Conservation (phyloP, 2,329 filamentous ascomycete species). For the Didymella glomerata region DNA sequence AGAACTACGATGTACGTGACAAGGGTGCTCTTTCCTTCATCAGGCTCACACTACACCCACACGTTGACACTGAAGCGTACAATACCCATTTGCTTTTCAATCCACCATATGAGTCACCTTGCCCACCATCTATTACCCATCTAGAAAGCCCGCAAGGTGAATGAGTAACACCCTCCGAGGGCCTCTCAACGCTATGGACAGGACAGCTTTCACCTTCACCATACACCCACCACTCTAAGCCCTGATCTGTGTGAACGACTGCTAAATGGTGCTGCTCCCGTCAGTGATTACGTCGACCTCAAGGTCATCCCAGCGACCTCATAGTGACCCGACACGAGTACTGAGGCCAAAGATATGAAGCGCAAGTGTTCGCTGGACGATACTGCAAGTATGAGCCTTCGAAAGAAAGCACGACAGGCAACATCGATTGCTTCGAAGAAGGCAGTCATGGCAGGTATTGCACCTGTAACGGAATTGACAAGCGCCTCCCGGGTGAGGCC, state of each 20-base stretch:
- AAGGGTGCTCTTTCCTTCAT: constrained; percentile 9
- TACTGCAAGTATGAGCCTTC: constrained; percentile 2
- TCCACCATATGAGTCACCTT: background rate
- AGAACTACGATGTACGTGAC: constrained; percentile 27
- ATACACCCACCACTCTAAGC: background rate
- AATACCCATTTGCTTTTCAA: background rate
- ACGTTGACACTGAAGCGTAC: background rate
- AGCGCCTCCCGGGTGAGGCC: background rate
- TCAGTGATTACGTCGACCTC: background rate
- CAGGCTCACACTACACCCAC: background rate
- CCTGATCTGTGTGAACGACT: background rate
- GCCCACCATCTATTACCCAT: background rate
- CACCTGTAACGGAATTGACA: background rate
- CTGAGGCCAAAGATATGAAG: constrained; percentile 25
- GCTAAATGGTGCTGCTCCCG: constrained; percentile 8
- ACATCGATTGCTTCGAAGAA: background rate
- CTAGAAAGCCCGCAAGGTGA: background rate
- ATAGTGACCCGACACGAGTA: constrained; percentile 4
- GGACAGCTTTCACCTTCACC: background rate
- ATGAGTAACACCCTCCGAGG: background rate
- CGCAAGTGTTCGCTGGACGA: constrained; percentile 31
- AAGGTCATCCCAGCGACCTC: background rate
- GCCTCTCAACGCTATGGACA: background rate
- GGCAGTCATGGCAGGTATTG: background rate
- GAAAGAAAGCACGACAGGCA: constrained; percentile 18